Base-by-base conservation (phyloP, 2,329 filamentous ascomycete genomes). In the Penicillium sp. region DNA sequence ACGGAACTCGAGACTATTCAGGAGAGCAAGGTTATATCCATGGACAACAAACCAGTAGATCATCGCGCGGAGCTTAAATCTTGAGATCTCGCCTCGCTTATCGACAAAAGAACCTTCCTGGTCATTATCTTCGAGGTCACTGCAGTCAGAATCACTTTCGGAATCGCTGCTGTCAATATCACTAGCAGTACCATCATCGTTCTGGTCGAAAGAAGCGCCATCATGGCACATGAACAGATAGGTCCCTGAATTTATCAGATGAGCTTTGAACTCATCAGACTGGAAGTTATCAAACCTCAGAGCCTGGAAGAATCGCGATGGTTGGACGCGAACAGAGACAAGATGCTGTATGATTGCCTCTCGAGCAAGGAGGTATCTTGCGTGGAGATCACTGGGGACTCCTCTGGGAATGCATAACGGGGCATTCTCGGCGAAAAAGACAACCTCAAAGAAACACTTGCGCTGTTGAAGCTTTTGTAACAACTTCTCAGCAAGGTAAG, bases 201-300 rank as follows among this genome's bases (percentile, higher is more conserved):
- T 48, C 5, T 35, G 26, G n/a, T 50, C 51, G 8, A 55, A 18
- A 18, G 65, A 59, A 45, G 72, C 64, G 18, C 86, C 87, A 67
- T 90, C 85, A 61, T 89, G 86, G 50, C 82, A 84, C 76, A 92
- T 82, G 50, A 90, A 73, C 62, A 91, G 89, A 66, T 89, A 86
- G 4, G 85, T 75, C 0, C 83, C 80, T 24, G 80, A 78, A 1
- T 69, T 66, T 2, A 74, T 61, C 2, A 89, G 73, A 63, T 89
- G 89, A 1, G 78, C 63, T 5, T 69, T 58, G 62, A 89, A 91
- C 0, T 74, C 74, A 0, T 69, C 48, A 39, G 80, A 79, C 5
- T 40, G 14, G n/a, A 60, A 61, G 24, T 16, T 53, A 4, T 57
- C 39, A 38, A 66, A 66, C 14, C 53, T 50, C n/a, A 38, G 45